Base-by-base conservation (phyloP, 768 basidiomycete genomes). In the Mycena crocata region DNA sequence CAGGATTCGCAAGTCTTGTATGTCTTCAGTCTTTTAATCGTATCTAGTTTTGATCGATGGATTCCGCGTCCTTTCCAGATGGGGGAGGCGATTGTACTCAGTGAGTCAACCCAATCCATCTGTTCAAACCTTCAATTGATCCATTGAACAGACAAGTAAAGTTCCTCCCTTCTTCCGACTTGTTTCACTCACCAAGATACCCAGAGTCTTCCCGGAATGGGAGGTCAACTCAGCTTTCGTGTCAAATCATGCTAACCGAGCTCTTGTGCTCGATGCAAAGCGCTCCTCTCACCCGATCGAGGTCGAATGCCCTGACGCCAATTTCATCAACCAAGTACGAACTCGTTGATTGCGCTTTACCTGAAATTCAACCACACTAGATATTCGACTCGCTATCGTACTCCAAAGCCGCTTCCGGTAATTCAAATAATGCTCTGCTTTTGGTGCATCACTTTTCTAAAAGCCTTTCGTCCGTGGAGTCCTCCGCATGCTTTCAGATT, bases 251-350 rank as follows among this genome's bases (percentile, higher is more conserved):
- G 80, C 95, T 39, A 86, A 88, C 57, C 79, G 83, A 10, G 96
- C 96, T 19, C 85, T 98, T 31, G 78, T 79, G 37, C 85, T 96
- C 50, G 97, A 98, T 73, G 86, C 94, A 5, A 93, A 94, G 74
- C 80, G 89, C 9, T 94, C 93, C n/a, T 94, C 93, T 14, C 96
- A 99, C 76, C 93, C 97, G 1, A 92, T 99, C 71, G 94, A 98
- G 76, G 94, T 97, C 21, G 90, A 91, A 15, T 94, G 93, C 75
- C 92, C 91, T 0, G 94, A 96, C 75, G 91, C 93, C 10, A 91
- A 93, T 72, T 86, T 91, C 72, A 92, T 95, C 72, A 92, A 91
- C 70, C 90, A 65, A 58, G 68, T 69, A 10, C 24, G 50, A 24
- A 31, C 13, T 37, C 28, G n/a, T 40, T 28, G 30, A 23, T 6